Evolutionary conservation across 1,284 basidiomycete species (phyloP), one percentile per base, ranked within the genome.

Genomic region (Naganishia cerealis): DNA sequence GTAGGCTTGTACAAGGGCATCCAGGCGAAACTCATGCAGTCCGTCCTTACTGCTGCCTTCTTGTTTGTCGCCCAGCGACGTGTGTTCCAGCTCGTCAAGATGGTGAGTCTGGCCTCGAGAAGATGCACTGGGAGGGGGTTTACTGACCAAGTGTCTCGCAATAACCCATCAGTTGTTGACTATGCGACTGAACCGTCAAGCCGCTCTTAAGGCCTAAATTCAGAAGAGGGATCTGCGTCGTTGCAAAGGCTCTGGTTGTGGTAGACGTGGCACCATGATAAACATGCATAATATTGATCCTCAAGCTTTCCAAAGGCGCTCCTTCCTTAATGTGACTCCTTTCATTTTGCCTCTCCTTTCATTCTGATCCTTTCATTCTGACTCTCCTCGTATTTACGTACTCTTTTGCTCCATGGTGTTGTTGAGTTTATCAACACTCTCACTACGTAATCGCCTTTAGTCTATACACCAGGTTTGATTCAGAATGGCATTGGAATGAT

Each of bases 1-100:
- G 2, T 81, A 72, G 92, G 93, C 1, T 80, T 95, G 15, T 96
- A 94, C 83, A 90, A 87, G 74, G 93, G 93, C 5, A 85, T 93
- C 46, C 84, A 86, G 26, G 90, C 87, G 76, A 95, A 96, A 81
- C 86, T 97, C 13, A 73, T 89, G 7, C 94, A 96, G 81, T 92
- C 90, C 68, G 91, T 95, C 13, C 83, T 94, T 54, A 94, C 91
- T 6, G 92, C 92, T 16, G 91, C 91, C 13, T 91, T 95, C 74
- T 83, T 95, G 72, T 95, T 95, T 74, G 90, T 88, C 18, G 86
- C 88, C 10, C 92, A 94, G 79, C 85, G 87, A 73, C 84, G 91
- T 71, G 80, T 83, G 67, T 83, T 80, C 73, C 81, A 82, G 70
- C 69, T 75, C 13, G 79, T 80, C 74, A 80, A 80, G 73, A 69